Percentiles rank a stretch among this genome's conserved stretches.
phyloP scores from a whole-genome alignment of 768 basidiomycete species.

The Auricularia sp. region DNA sequence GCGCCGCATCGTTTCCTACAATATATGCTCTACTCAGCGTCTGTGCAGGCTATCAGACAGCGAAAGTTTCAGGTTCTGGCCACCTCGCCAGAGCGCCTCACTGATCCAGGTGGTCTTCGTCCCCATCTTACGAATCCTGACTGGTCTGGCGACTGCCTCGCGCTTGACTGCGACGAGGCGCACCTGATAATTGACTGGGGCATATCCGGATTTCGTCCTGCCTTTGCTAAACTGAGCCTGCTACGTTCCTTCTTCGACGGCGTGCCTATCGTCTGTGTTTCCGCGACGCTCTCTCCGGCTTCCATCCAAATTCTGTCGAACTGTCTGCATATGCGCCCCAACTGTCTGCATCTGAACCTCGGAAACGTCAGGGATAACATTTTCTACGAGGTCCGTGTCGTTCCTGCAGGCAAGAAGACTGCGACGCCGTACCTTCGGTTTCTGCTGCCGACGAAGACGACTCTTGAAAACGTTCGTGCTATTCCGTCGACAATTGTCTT shows the following conservation, averaged over 20 bases:
- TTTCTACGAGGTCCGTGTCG: not conserved
- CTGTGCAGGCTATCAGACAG: not conserved
- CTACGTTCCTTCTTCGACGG: not conserved
- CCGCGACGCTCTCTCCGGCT: not conserved
- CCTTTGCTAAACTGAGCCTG: not conserved
- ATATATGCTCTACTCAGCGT: not conserved
- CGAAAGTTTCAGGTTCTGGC: not conserved
- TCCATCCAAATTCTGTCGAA: not conserved
- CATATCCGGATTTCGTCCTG: not conserved
- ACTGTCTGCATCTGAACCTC: not conserved
- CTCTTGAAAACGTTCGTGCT: too few relatives aligned
- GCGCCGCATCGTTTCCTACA: too few relatives aligned
- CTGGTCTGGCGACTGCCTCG: not conserved
- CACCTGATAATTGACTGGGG: not conserved
- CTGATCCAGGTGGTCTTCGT: not conserved
- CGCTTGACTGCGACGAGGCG: not conserved
- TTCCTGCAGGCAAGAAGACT: not conserved
- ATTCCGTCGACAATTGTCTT: not conserved
- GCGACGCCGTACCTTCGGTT: not conserved
- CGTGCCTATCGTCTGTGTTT: not conserved
- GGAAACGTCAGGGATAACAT: not conserved
- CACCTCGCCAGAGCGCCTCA: not conserved
- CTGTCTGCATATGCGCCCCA: not conserved
- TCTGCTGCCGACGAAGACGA: too few relatives aligned
- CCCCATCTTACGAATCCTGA: not conserved